These are phyloP conservation scores for Phytophthora pini DNA, from an alignment of 352 stramenopile genomes.

Conservation along the genomic window DNA sequence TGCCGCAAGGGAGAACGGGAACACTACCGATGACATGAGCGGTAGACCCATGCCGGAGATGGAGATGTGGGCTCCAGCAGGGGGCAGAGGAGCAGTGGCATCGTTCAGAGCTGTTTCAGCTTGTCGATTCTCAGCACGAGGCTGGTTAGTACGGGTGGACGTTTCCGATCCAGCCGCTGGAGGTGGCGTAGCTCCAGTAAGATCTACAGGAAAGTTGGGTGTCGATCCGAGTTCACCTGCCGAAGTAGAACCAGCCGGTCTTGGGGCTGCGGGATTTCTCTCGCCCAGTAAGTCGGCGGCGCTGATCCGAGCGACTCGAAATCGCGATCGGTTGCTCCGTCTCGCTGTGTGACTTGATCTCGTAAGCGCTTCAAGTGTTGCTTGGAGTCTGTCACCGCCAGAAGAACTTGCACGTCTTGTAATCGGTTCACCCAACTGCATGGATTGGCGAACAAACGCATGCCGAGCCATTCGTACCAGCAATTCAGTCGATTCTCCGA, in stretches of 20 bases:
- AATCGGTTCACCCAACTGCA: constrained; percentile 31
- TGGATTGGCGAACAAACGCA: constrained; percentile 55
- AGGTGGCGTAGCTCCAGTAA: constrained; percentile 8
- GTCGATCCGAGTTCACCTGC: constrained; percentile 14
- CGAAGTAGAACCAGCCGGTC: not conserved
- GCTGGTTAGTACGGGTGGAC: constrained; percentile 9
- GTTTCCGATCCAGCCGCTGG: not conserved
- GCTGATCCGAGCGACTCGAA: constrained; percentile 32
- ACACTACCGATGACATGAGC: constrained; percentile 57
- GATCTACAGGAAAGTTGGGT: constrained; percentile 27
- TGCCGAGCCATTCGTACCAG: constrained; percentile 57
- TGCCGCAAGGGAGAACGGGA: constrained; percentile 55
- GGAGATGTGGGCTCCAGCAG: constrained; percentile 32
- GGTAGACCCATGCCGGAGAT: constrained; percentile 47
- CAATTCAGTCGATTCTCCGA: constrained; percentile 60
- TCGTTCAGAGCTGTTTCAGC: constrained; percentile 6
- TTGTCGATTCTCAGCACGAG: constrained; percentile 3
- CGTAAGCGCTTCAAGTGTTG: constrained; percentile 4
- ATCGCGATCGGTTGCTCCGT: constrained; percentile 18
- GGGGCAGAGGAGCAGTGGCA: constrained; percentile 2
- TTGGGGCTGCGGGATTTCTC: constrained; percentile 2
- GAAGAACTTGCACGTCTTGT: constrained; percentile 15
- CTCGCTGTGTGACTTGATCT: constrained; percentile 7
- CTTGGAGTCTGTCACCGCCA: constrained; percentile 11
- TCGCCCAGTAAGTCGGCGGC: constrained; percentile 13